phyloP scores from a whole-genome alignment of 2,329 filamentous ascomycete species.

The Cyphellophora attinorum region DNA sequence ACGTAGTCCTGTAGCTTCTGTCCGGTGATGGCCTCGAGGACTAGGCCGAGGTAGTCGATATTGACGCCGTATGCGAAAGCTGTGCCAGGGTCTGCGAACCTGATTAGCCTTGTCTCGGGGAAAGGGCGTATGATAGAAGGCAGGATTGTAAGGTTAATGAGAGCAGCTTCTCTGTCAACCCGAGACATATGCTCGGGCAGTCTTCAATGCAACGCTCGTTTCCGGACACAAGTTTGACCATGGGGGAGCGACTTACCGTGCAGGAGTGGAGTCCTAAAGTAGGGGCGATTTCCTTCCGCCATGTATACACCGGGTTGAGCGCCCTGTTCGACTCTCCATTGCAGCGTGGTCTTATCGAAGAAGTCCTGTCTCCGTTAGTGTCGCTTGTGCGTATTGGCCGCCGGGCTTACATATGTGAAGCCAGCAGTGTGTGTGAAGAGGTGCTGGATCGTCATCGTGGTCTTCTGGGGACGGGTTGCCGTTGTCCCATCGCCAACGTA shows the following conservation, averaged over 20 bases:
- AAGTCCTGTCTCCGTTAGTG: too few species aligned
- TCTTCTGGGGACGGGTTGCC: conserved; percentile 6
- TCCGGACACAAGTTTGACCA: too few species aligned
- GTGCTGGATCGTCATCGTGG: conserved; percentile 12
- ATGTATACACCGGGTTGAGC: conserved; percentile 5
- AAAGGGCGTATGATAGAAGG: too few species aligned
- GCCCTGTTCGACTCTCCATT: conserved; percentile 7
- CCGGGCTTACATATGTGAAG: conserved; percentile 12
- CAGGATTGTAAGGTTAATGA: too few species aligned
- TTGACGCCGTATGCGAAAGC: conserved; percentile 21
- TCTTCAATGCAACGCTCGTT: too few species aligned
- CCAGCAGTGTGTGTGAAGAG: conserved; percentile 15
- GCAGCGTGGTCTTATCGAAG: conserved; percentile 9
- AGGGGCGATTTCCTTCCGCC: conserved; percentile 2
- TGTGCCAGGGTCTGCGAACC: conserved; percentile 10
- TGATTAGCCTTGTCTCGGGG: too few species aligned
- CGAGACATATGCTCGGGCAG: too few species aligned
- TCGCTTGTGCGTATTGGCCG: too few species aligned
- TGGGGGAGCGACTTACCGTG: too few species aligned
- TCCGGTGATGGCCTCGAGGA: conserved; percentile 35
- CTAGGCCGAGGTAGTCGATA: conserved; percentile 41
- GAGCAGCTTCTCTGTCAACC: too few species aligned
- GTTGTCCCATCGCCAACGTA: conserved; percentile 7
- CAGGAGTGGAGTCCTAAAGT: conserved; percentile 9
- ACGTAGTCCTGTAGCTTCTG: conserved; percentile 36